Evolutionary conservation across 768 basidiomycete genomes (phyloP), one percentile per base, ranked within the genome.

Genomic region (Boletus sp.): DNA sequence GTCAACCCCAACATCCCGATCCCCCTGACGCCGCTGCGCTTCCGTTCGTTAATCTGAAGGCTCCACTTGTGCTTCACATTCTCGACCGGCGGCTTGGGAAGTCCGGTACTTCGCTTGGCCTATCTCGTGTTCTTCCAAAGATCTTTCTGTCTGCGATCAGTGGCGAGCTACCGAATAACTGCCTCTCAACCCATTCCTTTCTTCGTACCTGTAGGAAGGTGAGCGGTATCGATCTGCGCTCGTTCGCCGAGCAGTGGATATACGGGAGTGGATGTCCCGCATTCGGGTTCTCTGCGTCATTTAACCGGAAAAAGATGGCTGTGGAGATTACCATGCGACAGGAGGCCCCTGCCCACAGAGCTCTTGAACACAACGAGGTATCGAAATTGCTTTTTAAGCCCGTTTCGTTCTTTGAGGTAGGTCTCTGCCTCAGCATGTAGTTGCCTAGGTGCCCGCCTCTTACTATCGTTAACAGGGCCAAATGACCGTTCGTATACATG

Each of bases 201-300:
- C 80, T 98, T 57, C 77, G 94, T 56, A 94, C 85, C 44, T 98
- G 95, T 67, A 80, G 95, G 63, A 98, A 95, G 73, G 90, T 95
- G 59, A 92, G 91, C 67, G 92, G 94, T 10, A 89, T 92, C 17
- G 96, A 98, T 67, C 82, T 90, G 24, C 81, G 90, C 53, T 83
- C 84, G 30, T 99, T 99, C 68, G 92, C 93, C n/a, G 94, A 98
- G 67, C 96, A 98, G 71, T 99, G 97, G 97, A 93, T 99, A 59
- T 97, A 94, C 67, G 95, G 95, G 12, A 94, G 91, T 70, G 97
- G 97, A 20, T 97, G 94, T 70, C 97, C 97, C 1, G 82, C 87
- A 3, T 94, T 99, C 69, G 84, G 83, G 0, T 90, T 99, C 70
- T 84, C 86, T 12, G 94, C 96, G 1, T 86, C 86, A 36, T 98